Base-by-base conservation (phyloP, 345 rosid genomes). In the Eucalyptus pauciflora region DNA sequence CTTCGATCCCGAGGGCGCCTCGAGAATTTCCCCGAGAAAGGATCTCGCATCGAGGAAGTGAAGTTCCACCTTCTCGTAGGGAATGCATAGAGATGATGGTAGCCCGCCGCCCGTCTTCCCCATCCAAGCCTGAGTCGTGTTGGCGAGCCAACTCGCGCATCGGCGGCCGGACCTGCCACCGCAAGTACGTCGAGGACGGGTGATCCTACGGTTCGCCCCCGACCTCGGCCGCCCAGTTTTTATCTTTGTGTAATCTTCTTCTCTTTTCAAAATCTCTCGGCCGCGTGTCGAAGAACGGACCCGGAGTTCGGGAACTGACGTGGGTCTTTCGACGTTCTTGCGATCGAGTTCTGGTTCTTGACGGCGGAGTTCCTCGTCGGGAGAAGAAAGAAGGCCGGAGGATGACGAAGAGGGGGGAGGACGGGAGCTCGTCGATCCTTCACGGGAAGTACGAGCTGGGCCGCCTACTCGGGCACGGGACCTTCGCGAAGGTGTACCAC, bases 171-270 rank as follows among this genome's bases (percentile, higher is more conserved):
- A 95, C 91, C 85, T 95, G 98, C 94, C 98, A 97, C 95, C 99
- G 98, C 86, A 96, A 97, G 92, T 96, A 96, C 96, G 97, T 97
- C 83, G 99, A 96, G 89, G 99, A 97, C 97, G 99, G 99, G 96
- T 96, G 98, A 96, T 93, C 93, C 86, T 13, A 24, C 17, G 16
- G 69, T 29, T 62, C 54, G 50, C 18, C 49, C 15, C 45, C 33
- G 49, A 50, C 56, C 87, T 85, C 87, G 33, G 54, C 86, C 54
- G 8, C n/a, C 33, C 86, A 31, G 29, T 54, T 46, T 45, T 60
- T 4, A 27, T 0, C 58, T 52, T 52, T 52, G 58, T 20, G 25
- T 52, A 52, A 52, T 52, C 58, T 52, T 13, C 46, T 56, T 16
- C 8, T 52, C 31, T 7, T 62, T 31, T 67, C 43, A 16, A 27